phyloP scores from a whole-genome alignment of 163 green algal genomes.

The Chlamydomonas reinhardtii region DNA sequence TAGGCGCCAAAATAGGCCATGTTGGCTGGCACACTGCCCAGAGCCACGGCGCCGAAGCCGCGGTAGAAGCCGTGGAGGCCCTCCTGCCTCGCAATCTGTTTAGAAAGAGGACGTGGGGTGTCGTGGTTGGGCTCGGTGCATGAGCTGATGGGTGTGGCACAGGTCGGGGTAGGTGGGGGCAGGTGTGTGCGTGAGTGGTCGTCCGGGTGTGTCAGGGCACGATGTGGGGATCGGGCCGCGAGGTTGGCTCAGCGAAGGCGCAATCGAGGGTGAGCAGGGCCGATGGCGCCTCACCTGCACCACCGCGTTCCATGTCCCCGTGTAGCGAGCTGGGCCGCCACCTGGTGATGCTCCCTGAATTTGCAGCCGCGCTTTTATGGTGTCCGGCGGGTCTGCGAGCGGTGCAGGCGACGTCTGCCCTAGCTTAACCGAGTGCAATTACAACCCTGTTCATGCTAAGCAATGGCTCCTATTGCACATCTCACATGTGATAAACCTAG shows the following conservation, averaged over 20 bases:
- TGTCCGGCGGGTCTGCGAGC: constrained; percentile 82
- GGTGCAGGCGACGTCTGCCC: no score
- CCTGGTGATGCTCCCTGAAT: constrained; percentile 66
- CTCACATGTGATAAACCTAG: constrained; percentile 56
- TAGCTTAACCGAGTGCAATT: not conserved
- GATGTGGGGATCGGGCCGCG: no score
- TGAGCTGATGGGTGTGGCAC: no score
- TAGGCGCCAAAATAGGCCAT: constrained; percentile 87
- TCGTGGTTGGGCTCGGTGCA: no score
- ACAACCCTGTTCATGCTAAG: not conserved
- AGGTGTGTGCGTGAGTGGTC: not conserved
- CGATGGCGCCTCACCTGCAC: not conserved
- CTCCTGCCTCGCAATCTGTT: constrained; percentile 39
- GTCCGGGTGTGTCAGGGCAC: no score
- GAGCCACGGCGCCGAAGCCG: constrained; percentile 81
- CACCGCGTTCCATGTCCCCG: constrained; percentile 34
- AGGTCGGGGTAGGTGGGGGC: no score
- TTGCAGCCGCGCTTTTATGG: constrained; percentile 87
- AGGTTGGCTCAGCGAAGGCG: not conserved
- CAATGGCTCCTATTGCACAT: not conserved
- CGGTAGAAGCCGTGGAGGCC: constrained; percentile 76
- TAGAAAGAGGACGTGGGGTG: not conserved
- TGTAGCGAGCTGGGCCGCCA: not conserved
- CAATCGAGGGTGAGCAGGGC: not conserved
- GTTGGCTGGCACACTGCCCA: constrained; percentile 71